Evolutionary conservation across 2,329 filamentous ascomycete species (phyloP).

Genomic region (Diaporthe amygdali): DNA sequence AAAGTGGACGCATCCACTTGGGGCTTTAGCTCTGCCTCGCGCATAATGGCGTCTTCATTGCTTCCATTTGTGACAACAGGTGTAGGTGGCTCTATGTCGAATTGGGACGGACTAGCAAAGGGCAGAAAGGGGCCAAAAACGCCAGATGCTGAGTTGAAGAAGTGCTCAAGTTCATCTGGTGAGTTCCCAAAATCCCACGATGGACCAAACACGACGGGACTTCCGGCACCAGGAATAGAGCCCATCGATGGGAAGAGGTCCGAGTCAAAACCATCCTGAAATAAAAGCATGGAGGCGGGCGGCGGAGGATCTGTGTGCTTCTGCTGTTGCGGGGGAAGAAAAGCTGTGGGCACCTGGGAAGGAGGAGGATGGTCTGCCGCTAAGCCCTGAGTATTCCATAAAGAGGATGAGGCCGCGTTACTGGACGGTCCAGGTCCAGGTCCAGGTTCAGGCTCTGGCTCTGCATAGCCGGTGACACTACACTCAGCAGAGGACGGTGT

Average conservation of each 20-base stretch:
- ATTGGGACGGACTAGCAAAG: not conserved
- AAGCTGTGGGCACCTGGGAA: not conserved
- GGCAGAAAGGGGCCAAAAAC: not conserved
- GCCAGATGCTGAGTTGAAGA: not conserved
- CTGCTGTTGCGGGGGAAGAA: not conserved
- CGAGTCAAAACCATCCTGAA: not conserved
- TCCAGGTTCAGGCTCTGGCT: not conserved
- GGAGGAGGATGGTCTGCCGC: not conserved
- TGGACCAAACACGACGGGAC: not conserved
- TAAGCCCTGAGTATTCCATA: not conserved
- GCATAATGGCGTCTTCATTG: not conserved
- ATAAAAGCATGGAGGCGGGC: not conserved
- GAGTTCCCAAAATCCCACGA: not conserved
- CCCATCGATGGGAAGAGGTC: not conserved
- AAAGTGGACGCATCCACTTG: not conserved
- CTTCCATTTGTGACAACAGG: not conserved
- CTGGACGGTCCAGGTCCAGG: not conserved
- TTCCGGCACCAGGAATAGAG: not conserved
- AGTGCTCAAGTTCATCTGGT: not conserved
- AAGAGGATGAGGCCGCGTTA: not conserved
- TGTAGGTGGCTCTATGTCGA: not conserved
- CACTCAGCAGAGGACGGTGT: not conserved
- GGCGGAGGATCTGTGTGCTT: not conserved
- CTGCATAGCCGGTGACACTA: not conserved
- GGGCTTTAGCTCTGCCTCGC: too few species aligned